phyloP scores from a whole-genome alignment of 2,329 filamentous ascomycete species.

The Emmonsiellopsis sp. region DNA sequence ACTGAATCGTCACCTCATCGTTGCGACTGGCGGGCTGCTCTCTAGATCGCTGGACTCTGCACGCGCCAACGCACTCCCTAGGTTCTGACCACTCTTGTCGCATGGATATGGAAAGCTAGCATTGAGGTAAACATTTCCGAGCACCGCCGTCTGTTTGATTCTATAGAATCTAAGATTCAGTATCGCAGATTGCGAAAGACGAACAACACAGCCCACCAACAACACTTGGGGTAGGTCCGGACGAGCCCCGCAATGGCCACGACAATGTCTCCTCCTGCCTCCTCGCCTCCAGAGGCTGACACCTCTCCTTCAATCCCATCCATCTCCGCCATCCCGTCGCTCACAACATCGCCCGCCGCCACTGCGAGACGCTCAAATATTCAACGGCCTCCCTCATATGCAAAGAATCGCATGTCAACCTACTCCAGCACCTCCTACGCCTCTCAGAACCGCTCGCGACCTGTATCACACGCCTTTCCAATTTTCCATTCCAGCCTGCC shows the following conservation, averaged over 20 bases:
- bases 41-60: background rate
- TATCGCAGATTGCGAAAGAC: background rate
- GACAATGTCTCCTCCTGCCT: slow-evolving; percentile 29
- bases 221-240: background rate
- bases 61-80: background rate
- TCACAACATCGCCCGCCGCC: slow-evolving; percentile 40
- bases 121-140: background rate
- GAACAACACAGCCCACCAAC: background rate
- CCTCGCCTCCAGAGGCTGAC: slow-evolving; percentile 21
- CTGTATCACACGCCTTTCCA: slow-evolving; percentile 72
- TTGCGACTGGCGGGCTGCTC: background rate
- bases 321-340: slow-evolving; percentile 32
- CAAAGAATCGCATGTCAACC: slow-evolving; percentile 73
- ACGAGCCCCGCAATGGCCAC: slow-evolving; percentile 18
- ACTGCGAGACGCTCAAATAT: slow-evolving; percentile 49
- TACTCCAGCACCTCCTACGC: slow-evolving; percentile 63
- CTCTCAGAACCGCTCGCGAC: slow-evolving; percentile 57
- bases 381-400: slow-evolving; percentile 65
- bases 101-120: slow-evolving; percentile 1
- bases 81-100: background rate
- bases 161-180: background rate
- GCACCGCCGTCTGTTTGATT: background rate
- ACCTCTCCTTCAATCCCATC: slow-evolving; percentile 20
- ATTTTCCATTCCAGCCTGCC: slow-evolving; percentile 75
- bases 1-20: background rate